Base-by-base conservation (phyloP, 2,329 filamentous ascomycete species). In the Chaetothyriales sp. region DNA sequence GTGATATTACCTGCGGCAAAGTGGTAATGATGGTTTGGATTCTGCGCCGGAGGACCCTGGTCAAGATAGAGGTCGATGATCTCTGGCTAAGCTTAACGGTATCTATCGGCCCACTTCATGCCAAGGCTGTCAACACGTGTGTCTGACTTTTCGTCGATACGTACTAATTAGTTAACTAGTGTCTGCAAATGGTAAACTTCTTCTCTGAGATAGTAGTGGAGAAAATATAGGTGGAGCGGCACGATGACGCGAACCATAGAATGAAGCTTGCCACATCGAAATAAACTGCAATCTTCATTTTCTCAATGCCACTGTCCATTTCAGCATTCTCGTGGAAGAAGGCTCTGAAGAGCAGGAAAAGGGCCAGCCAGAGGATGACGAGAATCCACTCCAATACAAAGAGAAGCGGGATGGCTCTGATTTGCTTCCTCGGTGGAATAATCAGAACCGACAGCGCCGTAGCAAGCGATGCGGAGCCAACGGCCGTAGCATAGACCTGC, bases 221-320 rank as follows among this genome's bases (percentile, higher is more conserved):
- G 22, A 25, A 25, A 25, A 25, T 25, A 6, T 25, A 25, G 6
- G 22, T 25, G 22, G 22, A 25, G 22, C 22, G 22, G 22, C 22
- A 25, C 22, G 22, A 25, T 25, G 22, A 25, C 6, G 3, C 66
- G 48, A 88, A 69, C 89, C 89, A 95, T 48, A 95, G 73, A 13
- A 87, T 64, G 66, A 87, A 77, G 65, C 83, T 86, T 46, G 77
- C 72, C 48, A 94, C 67, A 66, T 90, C 85, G 46, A 94, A 75
- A 85, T 86, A 94, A 15, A 92, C 86, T 4, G 87, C 86, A 63
- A 83, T 81, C 71, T 89, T 88, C 88, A 95, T 94, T 52, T 86
- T 77, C 58, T 73, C 70, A 52, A 90, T 76, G 48, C 76, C 81
- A 43, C 62, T 61, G 63, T 86, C 76, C 13, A 81, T 81, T 64